Percentiles rank a stretch among this genome's conserved stretches.
Evolutionary conservation across 2,329 filamentous ascomycete species (phyloP).

Genomic region (Aaosphaeria pasadenensis): DNA sequence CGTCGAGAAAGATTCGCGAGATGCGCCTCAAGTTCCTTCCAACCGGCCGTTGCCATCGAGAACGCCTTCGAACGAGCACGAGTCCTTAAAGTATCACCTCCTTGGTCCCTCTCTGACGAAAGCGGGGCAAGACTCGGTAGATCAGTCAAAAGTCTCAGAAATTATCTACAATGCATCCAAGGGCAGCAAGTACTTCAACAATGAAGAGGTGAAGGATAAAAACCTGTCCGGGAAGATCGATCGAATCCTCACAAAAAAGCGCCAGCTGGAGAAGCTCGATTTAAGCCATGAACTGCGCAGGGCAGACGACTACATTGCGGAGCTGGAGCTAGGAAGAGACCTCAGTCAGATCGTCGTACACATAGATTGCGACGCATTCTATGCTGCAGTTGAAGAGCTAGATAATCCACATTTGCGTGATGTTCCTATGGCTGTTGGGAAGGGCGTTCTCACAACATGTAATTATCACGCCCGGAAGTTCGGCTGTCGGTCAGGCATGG

Average conservation of each 20-base stretch:
- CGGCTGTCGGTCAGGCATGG: slow-evolving; percentile 93
- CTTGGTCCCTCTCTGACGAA: slow-evolving; percentile 91
- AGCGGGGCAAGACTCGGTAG: slow-evolving; percentile 88
- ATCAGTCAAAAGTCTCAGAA: slow-evolving; percentile 91
- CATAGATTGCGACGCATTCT: slow-evolving; percentile 96
- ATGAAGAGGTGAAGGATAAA: slow-evolving; percentile 80
- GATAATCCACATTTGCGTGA: slow-evolving; percentile 77
- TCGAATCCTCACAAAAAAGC: slow-evolving; percentile 71
- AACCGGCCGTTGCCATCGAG: slow-evolving; percentile 15
- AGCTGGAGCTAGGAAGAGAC: slow-evolving; percentile 76
- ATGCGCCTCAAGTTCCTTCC: neutral
- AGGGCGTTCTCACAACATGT: slow-evolving; percentile 66
- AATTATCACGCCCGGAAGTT: slow-evolving; percentile 91
- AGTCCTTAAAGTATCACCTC: slow-evolving; percentile 82
- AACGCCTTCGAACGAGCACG: slow-evolving; percentile 41
- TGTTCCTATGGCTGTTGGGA: slow-evolving; percentile 87
- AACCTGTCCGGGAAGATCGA: slow-evolving; percentile 82
- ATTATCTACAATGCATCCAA: slow-evolving; percentile 97
- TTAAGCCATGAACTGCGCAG: slow-evolving; percentile 68
- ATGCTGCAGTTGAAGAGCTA: slow-evolving; percentile 82
- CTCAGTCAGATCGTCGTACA: slow-evolving; percentile 84
- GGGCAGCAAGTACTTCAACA: slow-evolving; percentile 93
- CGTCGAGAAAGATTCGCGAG: no score
- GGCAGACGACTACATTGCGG: slow-evolving; percentile 76
- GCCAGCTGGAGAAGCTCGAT: slow-evolving; percentile 71